Evolutionary conservation across 164 flowering plant genomes (phyloP), one percentile per base, ranked within the genome.

Genomic region (Macadamia integrifolia): DNA sequence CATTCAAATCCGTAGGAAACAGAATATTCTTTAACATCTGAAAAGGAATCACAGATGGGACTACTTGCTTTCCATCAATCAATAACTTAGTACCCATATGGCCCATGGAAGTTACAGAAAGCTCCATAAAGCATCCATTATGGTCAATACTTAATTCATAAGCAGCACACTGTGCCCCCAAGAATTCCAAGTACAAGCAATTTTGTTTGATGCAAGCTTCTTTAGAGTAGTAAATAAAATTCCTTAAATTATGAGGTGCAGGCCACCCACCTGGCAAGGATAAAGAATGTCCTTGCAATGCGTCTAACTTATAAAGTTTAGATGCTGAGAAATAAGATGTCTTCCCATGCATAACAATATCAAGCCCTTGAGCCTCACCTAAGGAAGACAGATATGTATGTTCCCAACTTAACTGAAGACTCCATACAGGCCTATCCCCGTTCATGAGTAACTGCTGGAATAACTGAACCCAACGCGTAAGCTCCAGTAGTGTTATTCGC

Each of bases 251-350:
- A 72, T 88, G 49, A 2, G 93, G 95, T 32, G 62, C 52, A 31
- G 96, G 97, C 96, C 97, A 90, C 59, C 97, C 97, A 61, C 99
- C 99, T 9, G 99, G 97, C 67, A 86, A 73, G 75, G 79, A 83
- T 66, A 86, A 64, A 62, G 82, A 78, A 66, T 58, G 42, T 23
- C 74, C 83, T 35, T 66, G 32, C 46, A 69, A 60, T 11, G 69
- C 60, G 66, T 68, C 73, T 61, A 66, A 42, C 17, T 69, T 69
- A 31, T 62, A 75, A 31, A 75, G 9, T n/a, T 72, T 66, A 1
- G 29, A 63, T 11, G 46, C 68, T 6, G 90, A 79, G 44, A 90
- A 74, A 67, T 66, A 86, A 43, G 78, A 64, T 64, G 1, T 6
- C 50, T 74, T 79, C 30, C 80, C 94, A 77, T 76, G 71, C 28